Percentiles rank a stretch among this genome's conserved stretches.
These are phyloP conservation scores for Colletotrichum sublineola DNA, from an alignment of 2,329 filamentous ascomycete genomes.

Conservation along the genomic window DNA sequence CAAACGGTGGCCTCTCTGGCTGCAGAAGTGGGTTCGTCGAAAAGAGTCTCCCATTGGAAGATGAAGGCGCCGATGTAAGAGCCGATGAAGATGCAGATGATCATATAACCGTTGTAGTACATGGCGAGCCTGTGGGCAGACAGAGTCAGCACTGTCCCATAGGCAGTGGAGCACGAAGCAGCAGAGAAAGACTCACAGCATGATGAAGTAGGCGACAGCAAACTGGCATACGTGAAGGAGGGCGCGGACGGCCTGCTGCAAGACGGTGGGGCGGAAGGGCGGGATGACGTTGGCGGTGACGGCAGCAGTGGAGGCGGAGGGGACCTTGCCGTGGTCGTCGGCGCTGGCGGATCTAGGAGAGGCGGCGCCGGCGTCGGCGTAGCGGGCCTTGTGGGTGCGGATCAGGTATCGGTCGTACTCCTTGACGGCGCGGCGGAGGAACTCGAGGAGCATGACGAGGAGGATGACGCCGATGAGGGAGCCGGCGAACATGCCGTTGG, in stretches of 20 bases:
- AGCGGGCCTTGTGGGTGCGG: slow-evolving; percentile 57
- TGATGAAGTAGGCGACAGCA: slow-evolving; percentile 82
- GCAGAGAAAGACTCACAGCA: slow-evolving; percentile 63
- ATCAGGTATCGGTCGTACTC: slow-evolving; percentile 80
- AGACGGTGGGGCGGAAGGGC: slow-evolving; percentile 67
- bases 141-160: slow-evolving; percentile 20
- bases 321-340: slow-evolving; percentile 17
- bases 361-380: slow-evolving; percentile 41
- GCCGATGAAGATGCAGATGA: slow-evolving; percentile 85
- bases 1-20: slow-evolving; percentile 56
- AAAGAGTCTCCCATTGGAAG: slow-evolving; percentile 77
- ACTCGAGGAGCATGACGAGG: slow-evolving; percentile 80
- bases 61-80: slow-evolving; percentile 79
- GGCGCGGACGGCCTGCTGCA: slow-evolving; percentile 77
- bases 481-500: slow-evolving; percentile 79
- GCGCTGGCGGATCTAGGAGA: slow-evolving; percentile 27
- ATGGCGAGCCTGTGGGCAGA: slow-evolving; percentile 59
- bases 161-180: background rate
- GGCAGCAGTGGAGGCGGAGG: slow-evolving; percentile 7
- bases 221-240: slow-evolving; percentile 79
- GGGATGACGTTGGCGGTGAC: slow-evolving; percentile 43
- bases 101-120: slow-evolving; percentile 80
- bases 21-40: slow-evolving; percentile 51
- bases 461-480: slow-evolving; percentile 83
- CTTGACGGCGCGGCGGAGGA: slow-evolving; percentile 76